Percentiles rank a stretch among this genome's conserved stretches.
Evolutionary conservation across 345 rosid genomes (phyloP).

Genomic region (Lepidium didymum): DNA sequence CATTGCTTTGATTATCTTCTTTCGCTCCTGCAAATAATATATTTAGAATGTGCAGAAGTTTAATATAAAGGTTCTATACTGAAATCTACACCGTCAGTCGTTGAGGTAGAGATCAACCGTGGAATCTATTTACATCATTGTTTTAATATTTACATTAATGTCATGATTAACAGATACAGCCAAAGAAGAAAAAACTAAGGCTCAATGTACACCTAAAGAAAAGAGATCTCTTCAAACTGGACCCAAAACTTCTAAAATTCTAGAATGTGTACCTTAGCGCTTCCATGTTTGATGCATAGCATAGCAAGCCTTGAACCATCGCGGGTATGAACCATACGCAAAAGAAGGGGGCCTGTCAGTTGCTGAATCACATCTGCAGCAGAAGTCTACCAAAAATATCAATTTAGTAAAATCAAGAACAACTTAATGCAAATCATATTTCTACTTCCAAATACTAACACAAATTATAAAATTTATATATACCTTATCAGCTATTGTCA

Average conservation of each 20-base stretch:
- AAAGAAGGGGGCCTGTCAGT: constrained; percentile 67
- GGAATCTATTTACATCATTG: not conserved
- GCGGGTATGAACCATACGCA: constrained; percentile 90
- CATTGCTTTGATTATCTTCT: constrained; percentile 83
- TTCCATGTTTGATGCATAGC: constrained; percentile 85
- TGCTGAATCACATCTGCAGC: constrained; percentile 78
- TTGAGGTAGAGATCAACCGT: not conserved
- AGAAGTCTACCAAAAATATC: constrained; percentile 42
- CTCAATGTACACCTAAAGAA: not conserved
- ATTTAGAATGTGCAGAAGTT: not conserved
- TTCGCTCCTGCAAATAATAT: constrained; percentile 64
- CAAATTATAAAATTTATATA: not conserved
- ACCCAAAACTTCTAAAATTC: not conserved
- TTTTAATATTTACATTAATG: not conserved
- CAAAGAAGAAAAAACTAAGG: not conserved
- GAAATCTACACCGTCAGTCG: not conserved
- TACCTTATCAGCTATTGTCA: constrained; percentile 81
- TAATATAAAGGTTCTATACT: not conserved
- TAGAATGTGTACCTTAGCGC: constrained; percentile 59
- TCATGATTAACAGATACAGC: not conserved
- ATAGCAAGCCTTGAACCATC: constrained; percentile 88
- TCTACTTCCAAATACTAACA: constrained; percentile 1
- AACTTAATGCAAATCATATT: not conserved
- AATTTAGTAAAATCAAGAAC: constrained; percentile 20
- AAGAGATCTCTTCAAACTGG: not conserved